Evolutionary conservation across 2,329 filamentous ascomycete genomes (phyloP).

Genomic region (Cladobotryum mycophilum): DNA sequence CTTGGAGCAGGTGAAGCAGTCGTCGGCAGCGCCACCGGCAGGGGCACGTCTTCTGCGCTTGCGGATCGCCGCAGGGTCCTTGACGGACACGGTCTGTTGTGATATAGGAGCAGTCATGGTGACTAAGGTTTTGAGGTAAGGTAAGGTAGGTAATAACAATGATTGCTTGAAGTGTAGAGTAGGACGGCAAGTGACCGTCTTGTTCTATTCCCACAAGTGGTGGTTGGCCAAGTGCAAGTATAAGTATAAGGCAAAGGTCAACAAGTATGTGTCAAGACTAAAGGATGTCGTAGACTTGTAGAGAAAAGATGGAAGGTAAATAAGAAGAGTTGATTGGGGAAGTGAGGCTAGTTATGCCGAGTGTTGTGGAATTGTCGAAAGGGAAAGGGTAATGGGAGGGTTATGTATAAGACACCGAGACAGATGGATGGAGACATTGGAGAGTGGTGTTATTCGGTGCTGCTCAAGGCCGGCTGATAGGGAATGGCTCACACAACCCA

Average conservation of each 20-base stretch:
- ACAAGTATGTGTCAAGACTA: too few relatives aligned
- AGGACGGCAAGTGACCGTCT: background rate
- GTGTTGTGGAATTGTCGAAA: constrained; percentile 3
- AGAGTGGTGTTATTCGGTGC: constrained; percentile 9
- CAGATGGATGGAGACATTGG: constrained; percentile 1
- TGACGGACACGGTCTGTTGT: constrained; percentile 36
- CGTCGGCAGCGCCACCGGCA: constrained; percentile 81
- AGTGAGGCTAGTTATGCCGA: constrained; percentile 9
- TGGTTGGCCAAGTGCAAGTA: background rate
- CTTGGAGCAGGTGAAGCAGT: constrained; percentile 91
- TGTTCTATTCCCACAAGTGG: background rate
- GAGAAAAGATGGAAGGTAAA: background rate
- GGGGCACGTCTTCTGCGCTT: constrained; percentile 84
- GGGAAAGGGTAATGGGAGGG: constrained; percentile 14
- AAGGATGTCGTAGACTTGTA: too few relatives aligned
- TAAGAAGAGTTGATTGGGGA: constrained; percentile 1
- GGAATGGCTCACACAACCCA: constrained; percentile 9
- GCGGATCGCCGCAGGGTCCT: constrained; percentile 46
- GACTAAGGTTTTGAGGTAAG: background rate
- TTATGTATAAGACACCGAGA: constrained; percentile 17
- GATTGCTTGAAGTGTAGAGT: background rate
- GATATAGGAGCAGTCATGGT: constrained; percentile 45
- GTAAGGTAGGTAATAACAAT: background rate
- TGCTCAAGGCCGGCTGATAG: constrained; percentile 10
- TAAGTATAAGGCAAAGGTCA: too few relatives aligned